Evolutionary conservation across 495 filamentous ascomycete species (phyloP).

Genomic region (Hyphodiscus hymeniophilus): DNA sequence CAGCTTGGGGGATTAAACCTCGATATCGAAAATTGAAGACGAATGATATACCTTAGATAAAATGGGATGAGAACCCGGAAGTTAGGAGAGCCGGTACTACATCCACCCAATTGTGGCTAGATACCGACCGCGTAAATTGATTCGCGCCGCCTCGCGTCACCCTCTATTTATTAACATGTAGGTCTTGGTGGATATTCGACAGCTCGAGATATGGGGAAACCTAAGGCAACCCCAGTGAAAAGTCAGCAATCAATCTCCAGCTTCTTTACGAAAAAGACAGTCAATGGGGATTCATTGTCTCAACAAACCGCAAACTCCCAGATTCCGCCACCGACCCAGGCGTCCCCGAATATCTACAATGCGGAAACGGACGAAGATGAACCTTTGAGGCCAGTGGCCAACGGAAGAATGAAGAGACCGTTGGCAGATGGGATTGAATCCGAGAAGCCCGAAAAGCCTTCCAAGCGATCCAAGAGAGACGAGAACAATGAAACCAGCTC

Average conservation of each 20-base stretch:
- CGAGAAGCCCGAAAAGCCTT: conserved; percentile 23
- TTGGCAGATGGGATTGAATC: conserved; percentile 33
- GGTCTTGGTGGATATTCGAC: neutral
- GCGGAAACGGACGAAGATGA: conserved; percentile 14
- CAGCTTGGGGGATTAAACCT: too few species aligned
- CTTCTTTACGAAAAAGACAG: conserved; percentile 69
- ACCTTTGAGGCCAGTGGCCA: neutral
- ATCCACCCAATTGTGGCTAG: too few species aligned
- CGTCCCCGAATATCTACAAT: conserved; percentile 13
- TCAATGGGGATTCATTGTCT: conserved; percentile 21
- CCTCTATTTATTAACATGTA: neutral
- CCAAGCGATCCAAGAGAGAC: conserved; percentile 34
- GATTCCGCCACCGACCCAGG: conserved; percentile 6
- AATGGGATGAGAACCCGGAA: too few species aligned
- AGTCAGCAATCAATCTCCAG: conserved; percentile 79
- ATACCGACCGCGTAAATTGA: too few species aligned
- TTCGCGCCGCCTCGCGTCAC: neutral
- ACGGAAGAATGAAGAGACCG: conserved; percentile 28
- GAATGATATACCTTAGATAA: too few species aligned
- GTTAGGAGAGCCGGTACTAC: too few species aligned
- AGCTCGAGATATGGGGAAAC: neutral
- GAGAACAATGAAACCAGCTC: conserved; percentile 23
- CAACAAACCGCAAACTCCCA: conserved; percentile 9
- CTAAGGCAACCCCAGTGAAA: conserved; percentile 27
- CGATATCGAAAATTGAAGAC: too few species aligned